Conservation (phyloP, 1,139 yeast genomes). For the Sugiyamaella novakii region DNA sequence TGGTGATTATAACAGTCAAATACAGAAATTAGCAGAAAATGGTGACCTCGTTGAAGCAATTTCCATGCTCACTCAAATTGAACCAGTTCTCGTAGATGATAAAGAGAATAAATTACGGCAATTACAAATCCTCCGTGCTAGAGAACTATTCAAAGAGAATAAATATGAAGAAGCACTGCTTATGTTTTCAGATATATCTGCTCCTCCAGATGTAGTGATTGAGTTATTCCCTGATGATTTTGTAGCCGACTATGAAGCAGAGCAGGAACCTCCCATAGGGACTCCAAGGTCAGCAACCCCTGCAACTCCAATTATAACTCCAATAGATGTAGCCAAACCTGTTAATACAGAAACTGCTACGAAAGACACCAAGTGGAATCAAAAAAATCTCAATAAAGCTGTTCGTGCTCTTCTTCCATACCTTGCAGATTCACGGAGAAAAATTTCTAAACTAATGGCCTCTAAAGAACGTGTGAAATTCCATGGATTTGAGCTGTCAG, state of each 20-base stretch:
- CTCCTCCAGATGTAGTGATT: slow-evolving; percentile 58
- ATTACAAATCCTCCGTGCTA: slow-evolving; percentile 50
- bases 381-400: slow-evolving; percentile 42
- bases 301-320: background rate
- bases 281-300: background rate
- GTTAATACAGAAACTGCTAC: background rate
- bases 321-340: background rate
- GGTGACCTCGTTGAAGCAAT: slow-evolving; percentile 48
- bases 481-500: slow-evolving; percentile 36
- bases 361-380: slow-evolving; percentile 3
- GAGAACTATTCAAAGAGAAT: slow-evolving; percentile 41
- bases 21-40: slow-evolving; percentile 33
- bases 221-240: slow-evolving; percentile 48
- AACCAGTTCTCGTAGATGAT: slow-evolving; percentile 39
- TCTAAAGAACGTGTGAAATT: slow-evolving; percentile 32
- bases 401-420: slow-evolving; percentile 58
- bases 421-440: slow-evolving; percentile 54
- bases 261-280: background rate
- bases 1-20: slow-evolving; percentile 39
- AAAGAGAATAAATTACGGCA: slow-evolving; percentile 47
- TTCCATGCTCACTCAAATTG: slow-evolving; percentile 44
- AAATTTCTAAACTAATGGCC: slow-evolving; percentile 41
- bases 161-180: slow-evolving; percentile 47
- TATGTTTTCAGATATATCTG: slow-evolving; percentile 55
- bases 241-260: slow-evolving; percentile 2